Base-by-base conservation (phyloP, 108 stramenopile genomes). In the Skeletonema grethae region DNA sequence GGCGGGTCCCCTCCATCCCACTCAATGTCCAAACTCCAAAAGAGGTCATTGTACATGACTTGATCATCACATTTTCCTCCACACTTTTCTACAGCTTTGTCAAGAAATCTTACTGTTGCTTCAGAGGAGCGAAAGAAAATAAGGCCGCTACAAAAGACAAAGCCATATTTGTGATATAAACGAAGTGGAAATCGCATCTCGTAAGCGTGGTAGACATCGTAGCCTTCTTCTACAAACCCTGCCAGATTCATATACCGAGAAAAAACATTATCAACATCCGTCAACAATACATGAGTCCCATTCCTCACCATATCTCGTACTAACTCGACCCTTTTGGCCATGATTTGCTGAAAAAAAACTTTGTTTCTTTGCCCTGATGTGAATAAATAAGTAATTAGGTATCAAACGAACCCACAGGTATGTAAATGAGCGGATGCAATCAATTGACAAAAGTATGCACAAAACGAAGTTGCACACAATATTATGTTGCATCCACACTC, bases 241-340 rank as follows among this genome's bases (percentile, higher is more conserved):
- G 39, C 13, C 57, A 75, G 41, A 1, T 67, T 57, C 0, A 83
- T 41, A 62, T 72, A 76, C 10, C 71, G 63, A 18, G 38, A 67
- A 59, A 87, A 87, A 7, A 87, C 65, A 63, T 87, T 87, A 41
- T 87, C 86, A 7, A 79, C 67, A 76, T 87, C 86, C 0, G 86
- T 82, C 55, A 87, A 24, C 13, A 87, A 63, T 3, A 87, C 56
- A 50, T 63, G 57, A 2, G 57, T 70, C 13, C 86, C 86, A 22
- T 72, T 57, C 58, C 63, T 41, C 5, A 87, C 50, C 58, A 75
- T 59, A 7, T 53, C 58, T 22, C 75, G 58, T 7, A 77, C 35
- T 48, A 84, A 82, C 25, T 80, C 56, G 66, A 79, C 9, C 62
- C 66, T 13, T 41, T 29, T 10, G 29, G 55, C 22, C 30, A 36